Percentiles rank a stretch among this genome's conserved stretches.
Evolutionary conservation across 495 filamentous ascomycete species (phyloP).

Genomic region (Xylaria nigripes): DNA sequence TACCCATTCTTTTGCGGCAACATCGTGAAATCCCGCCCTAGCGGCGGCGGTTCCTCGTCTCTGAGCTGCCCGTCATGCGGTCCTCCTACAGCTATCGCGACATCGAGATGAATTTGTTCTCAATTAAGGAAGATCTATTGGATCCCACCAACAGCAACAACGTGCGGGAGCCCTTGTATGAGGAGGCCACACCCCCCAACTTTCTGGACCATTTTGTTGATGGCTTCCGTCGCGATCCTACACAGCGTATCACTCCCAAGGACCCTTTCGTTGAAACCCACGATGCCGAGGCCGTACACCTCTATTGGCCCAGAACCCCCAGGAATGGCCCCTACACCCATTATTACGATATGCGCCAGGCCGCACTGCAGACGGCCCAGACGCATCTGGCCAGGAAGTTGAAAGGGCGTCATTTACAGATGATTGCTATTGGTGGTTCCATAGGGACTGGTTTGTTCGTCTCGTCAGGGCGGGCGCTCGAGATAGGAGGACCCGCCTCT

Average conservation of each 20-base stretch:
- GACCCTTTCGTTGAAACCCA: conserved; percentile 44
- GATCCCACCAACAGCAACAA: conserved; percentile 33
- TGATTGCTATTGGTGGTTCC: conserved; percentile 94
- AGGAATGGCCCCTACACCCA: conserved; percentile 24
- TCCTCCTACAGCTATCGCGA: conserved; percentile 22
- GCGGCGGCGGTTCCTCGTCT: conserved; percentile 6
- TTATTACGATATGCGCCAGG: conserved; percentile 66
- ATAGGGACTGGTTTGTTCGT: conserved; percentile 94
- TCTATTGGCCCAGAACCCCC: conserved; percentile 17
- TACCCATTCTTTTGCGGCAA: conserved; percentile 1
- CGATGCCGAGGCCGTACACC: conserved; percentile 17
- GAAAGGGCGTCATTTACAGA: conserved; percentile 83
- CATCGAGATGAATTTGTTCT: conserved; percentile 31
- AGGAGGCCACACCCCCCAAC: conserved; percentile 18
- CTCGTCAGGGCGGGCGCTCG: conserved; percentile 70
- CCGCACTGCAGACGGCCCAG: conserved; percentile 64
- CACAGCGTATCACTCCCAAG: conserved; percentile 50
- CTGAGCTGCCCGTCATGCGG: conserved; percentile 15
- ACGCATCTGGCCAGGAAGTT: conserved; percentile 68
- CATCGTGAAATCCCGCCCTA: conserved; percentile 1
- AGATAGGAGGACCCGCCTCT: conserved; percentile 74
- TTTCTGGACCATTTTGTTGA: conserved; percentile 51
- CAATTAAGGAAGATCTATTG: conserved; percentile 33
- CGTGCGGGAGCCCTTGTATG: conserved; percentile 32
- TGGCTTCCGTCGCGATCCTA: conserved; percentile 77